Base-by-base conservation (phyloP, 2,329 filamentous ascomycete genomes). In the Talaromyces sp. region DNA sequence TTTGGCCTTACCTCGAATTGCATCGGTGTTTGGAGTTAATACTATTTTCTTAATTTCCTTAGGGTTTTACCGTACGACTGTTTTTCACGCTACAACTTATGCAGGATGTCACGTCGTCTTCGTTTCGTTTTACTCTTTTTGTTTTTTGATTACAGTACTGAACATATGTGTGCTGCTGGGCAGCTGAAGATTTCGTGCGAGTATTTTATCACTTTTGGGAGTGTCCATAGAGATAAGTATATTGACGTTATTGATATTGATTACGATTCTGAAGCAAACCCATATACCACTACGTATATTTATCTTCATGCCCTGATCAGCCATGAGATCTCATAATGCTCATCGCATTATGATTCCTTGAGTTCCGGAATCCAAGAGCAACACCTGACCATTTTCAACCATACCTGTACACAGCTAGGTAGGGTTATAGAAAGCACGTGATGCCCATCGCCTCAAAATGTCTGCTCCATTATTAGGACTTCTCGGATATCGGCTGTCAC, bases 81-180 rank as follows among this genome's bases (percentile, higher is more conserved):
- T 48, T 5, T 15, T 33, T 9, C 8, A 15, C 31, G 28, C 40
- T 31, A 46, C 40, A 37, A 36, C 40, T 36, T 21, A 15, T 37
- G 53, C 46, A 46, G 15, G 53, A 55, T 46, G 41, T 28, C 21
- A 28, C 53, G 31, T 46, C 17, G 53, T 45, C 19, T 22, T 55
- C 17, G 28, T 17, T 31, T 40, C 33, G 8, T 37, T 17, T 45
- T 22, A 3, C 13, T 56, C 15, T 48, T 15, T 21, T 3, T 48
- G 41, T 17, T 22, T 33, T 48, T 25, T 2, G 15, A 33, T 50
- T 19, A 21, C 70, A 68, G 37, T 65, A 61, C 25, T 68, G 56
- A 1, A 69, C 50, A 17, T 63, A 37, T 15, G 65, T 61, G 28
- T 21, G 37, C 35, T 59, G 57, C 51, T 57, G 57, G 11, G 54